These are phyloP conservation scores for Westerdykella ornata DNA, from an alignment of 2,329 filamentous ascomycete genomes.

Conservation along the genomic window DNA sequence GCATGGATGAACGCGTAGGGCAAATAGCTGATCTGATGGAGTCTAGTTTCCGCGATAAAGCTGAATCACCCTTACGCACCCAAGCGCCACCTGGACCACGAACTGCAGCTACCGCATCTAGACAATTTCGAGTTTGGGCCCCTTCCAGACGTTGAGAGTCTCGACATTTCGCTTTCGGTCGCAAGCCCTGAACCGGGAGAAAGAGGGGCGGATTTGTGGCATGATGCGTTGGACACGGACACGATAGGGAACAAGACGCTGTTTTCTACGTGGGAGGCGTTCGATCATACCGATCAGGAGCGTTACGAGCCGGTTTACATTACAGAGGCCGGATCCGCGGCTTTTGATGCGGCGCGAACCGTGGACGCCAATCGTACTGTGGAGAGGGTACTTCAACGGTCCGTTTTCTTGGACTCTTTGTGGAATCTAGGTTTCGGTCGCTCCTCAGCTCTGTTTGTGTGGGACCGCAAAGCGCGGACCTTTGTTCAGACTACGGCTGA, in stretches of 20 bases:
- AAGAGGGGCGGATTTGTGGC: conserved; percentile 37
- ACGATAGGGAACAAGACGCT: conserved; percentile 23
- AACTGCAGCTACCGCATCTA: conserved; percentile 35
- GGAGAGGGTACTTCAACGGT: conserved; percentile 32
- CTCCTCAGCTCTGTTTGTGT: conserved; percentile 64
- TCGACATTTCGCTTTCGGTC: conserved; percentile 25
- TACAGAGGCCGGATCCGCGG: conserved; percentile 59
- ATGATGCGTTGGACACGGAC: conserved; percentile 29
- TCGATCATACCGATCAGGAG: conserved; percentile 44
- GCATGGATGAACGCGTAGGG: conserved; percentile 15
- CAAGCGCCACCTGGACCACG: conserved; percentile 27
- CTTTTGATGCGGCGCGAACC: conserved; percentile 56
- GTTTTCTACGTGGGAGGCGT: conserved; percentile 65
- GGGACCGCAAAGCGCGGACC: conserved; percentile 46
- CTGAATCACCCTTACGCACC: conserved; percentile 39
- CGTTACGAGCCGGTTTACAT: conserved; percentile 50
- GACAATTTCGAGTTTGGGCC: conserved; percentile 38
- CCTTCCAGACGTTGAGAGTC: conserved; percentile 29
- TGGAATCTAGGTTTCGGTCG: conserved; percentile 63
- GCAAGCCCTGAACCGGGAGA: conserved; percentile 20
- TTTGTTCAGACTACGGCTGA: conserved; percentile 48
- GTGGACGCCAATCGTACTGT: conserved; percentile 35
- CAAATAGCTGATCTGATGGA: conserved; percentile 21
- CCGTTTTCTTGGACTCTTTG: conserved; percentile 47
- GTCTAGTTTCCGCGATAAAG: conserved; percentile 30